Base-by-base conservation (phyloP, 1,284 basidiomycete species). In the Apiotrichum gracile region DNA sequence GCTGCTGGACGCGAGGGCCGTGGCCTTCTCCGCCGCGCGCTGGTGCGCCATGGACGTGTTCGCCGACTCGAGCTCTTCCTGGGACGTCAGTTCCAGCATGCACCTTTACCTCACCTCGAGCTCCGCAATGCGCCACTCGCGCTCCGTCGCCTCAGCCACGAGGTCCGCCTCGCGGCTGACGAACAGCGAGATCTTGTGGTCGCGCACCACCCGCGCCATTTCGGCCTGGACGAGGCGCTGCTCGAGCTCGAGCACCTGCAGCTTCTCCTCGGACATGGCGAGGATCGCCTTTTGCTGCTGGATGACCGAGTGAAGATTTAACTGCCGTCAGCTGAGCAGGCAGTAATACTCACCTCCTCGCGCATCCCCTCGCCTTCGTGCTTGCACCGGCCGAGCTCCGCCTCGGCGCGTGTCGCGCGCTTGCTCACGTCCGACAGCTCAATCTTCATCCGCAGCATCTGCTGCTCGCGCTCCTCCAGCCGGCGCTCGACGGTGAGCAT, bases 181-280 rank as follows among this genome's bases (percentile, higher is more conserved):
- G 39, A 67, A 63, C 8, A 72, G 55, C 6, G 66, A 49, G 8
- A 72, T 60, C 52, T 68, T 67, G 54, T 74, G 69, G 33, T 72
- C 68, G 19, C 67, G 55, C 58, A 72, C 61, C 9, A 72, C 65
- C 58, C 61, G 45, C 4, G 60, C 65, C n/a, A 59, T 50, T 33
- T 67, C 64, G 4, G 64, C 58, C 27, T 63, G 59, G 2, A 65
- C 47, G 5, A 67, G 44, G 1, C 63, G 55, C 39, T 65, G 60
- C 52, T 73, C 69, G 27, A 70, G 43, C 49, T 73, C 71, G 5
- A 69, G 54, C 2, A 67, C 37, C 26, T 64, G 61, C 49, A 69
- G 61, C 48, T 70, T 62, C 40, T 72, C 68, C 44, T 68, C 62
- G 0, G 67, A 65, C 2, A 69, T 31, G n/a, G 65, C 68, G 4